Base-by-base conservation (phyloP, 2,329 filamentous ascomycete species). In the Beauveria brongniartii region DNA sequence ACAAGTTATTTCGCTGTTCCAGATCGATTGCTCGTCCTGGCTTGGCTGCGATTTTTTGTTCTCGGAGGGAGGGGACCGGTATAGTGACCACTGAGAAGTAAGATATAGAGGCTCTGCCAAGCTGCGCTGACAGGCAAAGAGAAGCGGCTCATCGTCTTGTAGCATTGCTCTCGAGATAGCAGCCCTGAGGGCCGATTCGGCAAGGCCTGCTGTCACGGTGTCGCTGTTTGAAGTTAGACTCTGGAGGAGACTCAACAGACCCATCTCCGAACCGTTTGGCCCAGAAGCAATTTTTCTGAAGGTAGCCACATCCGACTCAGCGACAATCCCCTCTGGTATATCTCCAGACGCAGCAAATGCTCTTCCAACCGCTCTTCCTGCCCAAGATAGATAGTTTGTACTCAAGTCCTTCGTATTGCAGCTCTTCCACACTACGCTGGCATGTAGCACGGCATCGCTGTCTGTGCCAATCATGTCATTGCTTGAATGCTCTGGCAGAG, bases 281-380 rank as follows among this genome's bases (percentile, higher is more conserved):
- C 74, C 80, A 66, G 69, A 78, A 53, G 74, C 80, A 59, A 75
- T 73, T 67, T 73, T 79, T 64, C 72, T 74, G 67, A 78, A 86
- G 65, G 78, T 74, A 16, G 75, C 72, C 6, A 88, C 72, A 18
- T 76, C 76, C 1, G 84, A 85, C 69, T 90, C 87, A 28, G 80
- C 77, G 1, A 88, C 71, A 51, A 89, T 77, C 54, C 82, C 82
- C 41, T 77, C 71, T 18, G 85, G 83, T 6, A 91, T 80, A 59
- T 84, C 79, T 1, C 92, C 92, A 30, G 86, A 90, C 18, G 89
- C 83, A 44, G 88, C 86, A 73, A 92, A 97, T 0, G 91, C 87
- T 69, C 91, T 84, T 8, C 95, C 94, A 50, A 97, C 79, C 2
- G 92, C 88, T 64, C 88, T 83, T 3, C 90, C 92, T 50, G 90